Evolutionary conservation across 2,329 filamentous ascomycete species (phyloP).

Genomic region (Cercospora brassicicola): DNA sequence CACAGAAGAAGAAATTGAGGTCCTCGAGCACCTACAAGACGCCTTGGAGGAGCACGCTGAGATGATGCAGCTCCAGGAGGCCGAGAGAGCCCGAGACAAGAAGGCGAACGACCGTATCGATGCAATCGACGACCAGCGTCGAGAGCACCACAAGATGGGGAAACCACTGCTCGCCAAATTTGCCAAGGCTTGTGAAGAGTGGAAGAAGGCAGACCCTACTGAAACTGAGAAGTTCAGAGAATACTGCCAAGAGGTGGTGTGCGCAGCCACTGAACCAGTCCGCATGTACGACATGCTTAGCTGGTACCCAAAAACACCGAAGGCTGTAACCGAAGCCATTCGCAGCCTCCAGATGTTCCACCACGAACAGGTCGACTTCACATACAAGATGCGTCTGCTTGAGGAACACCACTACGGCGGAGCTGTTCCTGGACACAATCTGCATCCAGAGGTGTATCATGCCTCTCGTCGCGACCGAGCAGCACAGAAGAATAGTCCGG

Average conservation of each 20-base stretch:
- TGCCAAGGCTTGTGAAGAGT: not conserved
- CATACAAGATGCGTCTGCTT: not conserved
- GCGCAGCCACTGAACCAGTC: not conserved
- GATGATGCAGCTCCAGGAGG: not conserved
- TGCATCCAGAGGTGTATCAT: not conserved
- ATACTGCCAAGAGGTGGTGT: not conserved
- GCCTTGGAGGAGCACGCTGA: not conserved
- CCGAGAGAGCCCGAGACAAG: not conserved
- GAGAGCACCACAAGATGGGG: not conserved
- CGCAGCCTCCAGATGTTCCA: not conserved
- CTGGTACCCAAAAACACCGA: not conserved
- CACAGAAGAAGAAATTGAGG: not conserved
- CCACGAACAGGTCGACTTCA: not conserved
- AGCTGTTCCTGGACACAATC: not conserved
- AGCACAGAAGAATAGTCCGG: not conserved
- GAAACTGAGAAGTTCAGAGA: not conserved
- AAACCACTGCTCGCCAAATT: not conserved
- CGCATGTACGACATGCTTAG: not conserved
- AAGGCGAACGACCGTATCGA: not conserved
- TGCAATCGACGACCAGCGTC: not conserved
- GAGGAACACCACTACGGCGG: not conserved
- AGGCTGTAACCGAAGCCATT: not conserved
- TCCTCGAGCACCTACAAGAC: not conserved
- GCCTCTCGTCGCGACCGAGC: not conserved
- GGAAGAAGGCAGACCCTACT: not conserved